These are phyloP conservation scores for Avena atlantica DNA, from an alignment of 176 grass and related monocot genomes.

Conservation along the genomic window DNA sequence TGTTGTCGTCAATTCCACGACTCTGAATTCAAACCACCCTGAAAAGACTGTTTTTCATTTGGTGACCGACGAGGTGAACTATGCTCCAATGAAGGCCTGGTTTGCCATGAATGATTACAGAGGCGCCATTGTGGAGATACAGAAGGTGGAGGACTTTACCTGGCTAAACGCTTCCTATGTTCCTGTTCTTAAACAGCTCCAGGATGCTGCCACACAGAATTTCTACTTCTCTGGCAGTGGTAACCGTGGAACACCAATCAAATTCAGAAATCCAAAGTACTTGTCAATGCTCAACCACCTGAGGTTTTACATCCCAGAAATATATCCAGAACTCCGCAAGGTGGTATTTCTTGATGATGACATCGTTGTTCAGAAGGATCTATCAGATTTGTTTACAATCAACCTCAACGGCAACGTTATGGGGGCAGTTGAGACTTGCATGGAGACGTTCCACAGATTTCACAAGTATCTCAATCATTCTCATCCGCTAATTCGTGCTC, in stretches of 20 bases:
- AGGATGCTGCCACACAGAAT: slow-evolving; percentile 87
- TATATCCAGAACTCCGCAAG: slow-evolving; percentile 86
- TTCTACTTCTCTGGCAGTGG: slow-evolving; percentile 95
- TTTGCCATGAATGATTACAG: slow-evolving; percentile 81
- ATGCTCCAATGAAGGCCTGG: slow-evolving; percentile 91
- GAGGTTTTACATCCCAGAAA: slow-evolving; percentile 96
- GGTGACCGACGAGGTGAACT: slow-evolving; percentile 96
- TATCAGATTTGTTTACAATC: slow-evolving; percentile 78
- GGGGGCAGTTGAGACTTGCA: slow-evolving; percentile 98
- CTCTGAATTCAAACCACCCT: slow-evolving; percentile 75
- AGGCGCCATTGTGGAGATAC: slow-evolving; percentile 87
- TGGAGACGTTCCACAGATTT: slow-evolving; percentile 99
- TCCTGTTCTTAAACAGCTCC: slow-evolving; percentile 94
- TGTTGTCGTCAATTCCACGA: slow-evolving; percentile 87
- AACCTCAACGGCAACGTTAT: slow-evolving; percentile 96
- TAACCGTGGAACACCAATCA: slow-evolving; percentile 72
- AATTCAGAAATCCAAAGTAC: slow-evolving; percentile 99
- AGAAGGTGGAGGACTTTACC: slow-evolving; percentile 87
- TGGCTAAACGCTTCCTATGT: slow-evolving; percentile 98
- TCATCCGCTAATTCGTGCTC: slow-evolving; percentile 87
- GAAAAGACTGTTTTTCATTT: slow-evolving; percentile 92
- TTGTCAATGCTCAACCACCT: slow-evolving; percentile 97
- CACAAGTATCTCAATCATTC: slow-evolving; percentile 99
- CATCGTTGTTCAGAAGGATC: slow-evolving; percentile 85
- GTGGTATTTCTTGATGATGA: slow-evolving; percentile 99